Evolutionary conservation across 176 grass and related monocot species (phyloP).

Genomic region (Eragrostis curvula): DNA sequence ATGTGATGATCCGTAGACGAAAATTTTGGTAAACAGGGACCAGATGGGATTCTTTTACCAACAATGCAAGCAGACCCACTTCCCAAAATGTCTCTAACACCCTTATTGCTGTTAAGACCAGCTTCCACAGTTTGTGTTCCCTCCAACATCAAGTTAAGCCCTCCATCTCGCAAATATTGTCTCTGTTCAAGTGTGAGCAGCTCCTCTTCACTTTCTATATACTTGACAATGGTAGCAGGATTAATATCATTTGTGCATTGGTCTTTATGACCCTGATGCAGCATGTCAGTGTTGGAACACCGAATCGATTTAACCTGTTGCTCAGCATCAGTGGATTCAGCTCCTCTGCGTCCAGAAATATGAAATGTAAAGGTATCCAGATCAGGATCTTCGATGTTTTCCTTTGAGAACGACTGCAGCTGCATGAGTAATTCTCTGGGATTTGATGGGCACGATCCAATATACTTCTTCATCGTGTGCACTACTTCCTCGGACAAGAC

Average conservation of each 20-base stretch:
- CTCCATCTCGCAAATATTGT: conserved; percentile 24
- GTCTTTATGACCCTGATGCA: no score
- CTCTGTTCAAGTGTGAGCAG: not conserved
- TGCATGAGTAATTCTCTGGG: no score
- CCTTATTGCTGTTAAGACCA: not conserved
- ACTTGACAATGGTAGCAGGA: not conserved
- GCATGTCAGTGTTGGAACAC: no score
- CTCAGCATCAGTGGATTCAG: no score
- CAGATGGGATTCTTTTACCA: not conserved
- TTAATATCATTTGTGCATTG: not conserved
- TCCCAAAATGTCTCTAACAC: not conserved
- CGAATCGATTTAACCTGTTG: no score
- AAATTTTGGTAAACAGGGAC: conserved; percentile 21
- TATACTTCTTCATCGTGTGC: no score
- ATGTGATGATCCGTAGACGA: not conserved
- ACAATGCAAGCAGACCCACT: not conserved
- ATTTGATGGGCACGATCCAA: no score
- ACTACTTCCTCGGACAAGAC: no score
- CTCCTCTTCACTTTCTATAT: conserved; percentile 6
- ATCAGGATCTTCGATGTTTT: no score
- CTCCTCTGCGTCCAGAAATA: no score
- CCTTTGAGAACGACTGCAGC: no score
- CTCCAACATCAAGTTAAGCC: conserved; percentile 20
- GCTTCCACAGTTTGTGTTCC: conserved; percentile 1
- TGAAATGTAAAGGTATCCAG: no score